Conservation (phyloP, 2,329 filamentous ascomycete species). For the Erysiphe pulchra region DNA sequence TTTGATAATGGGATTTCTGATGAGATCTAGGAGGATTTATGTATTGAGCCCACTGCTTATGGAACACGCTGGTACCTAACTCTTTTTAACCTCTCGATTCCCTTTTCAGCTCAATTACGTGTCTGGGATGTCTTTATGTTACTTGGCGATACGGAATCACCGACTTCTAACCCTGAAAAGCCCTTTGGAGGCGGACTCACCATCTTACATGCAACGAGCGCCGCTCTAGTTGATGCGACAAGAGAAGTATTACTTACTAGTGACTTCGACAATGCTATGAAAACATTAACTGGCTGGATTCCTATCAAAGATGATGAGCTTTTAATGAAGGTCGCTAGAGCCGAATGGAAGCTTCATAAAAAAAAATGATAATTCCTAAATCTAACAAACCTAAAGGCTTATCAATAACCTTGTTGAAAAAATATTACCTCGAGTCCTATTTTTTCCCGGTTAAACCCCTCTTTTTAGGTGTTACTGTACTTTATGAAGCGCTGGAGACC, state of each 20-base stretch:
- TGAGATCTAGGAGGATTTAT: conserved; percentile 35
- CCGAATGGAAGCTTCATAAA: conserved; percentile 53
- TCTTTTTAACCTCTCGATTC: conserved; percentile 88
- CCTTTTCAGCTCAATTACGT: conserved; percentile 76
- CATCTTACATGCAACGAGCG: conserved; percentile 68
- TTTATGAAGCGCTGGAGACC: too few species aligned
- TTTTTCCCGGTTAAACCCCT: too few species aligned
- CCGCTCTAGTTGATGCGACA: conserved; percentile 75
- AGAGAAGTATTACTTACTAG: conserved; percentile 70
- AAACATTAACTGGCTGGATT: conserved; percentile 79
- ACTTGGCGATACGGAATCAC: conserved; percentile 42
- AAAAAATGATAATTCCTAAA: conserved; percentile 14
- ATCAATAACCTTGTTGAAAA: too few species aligned
- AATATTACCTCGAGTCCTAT: too few species aligned
- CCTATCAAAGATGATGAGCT: conserved; percentile 84
- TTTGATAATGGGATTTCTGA: conserved; percentile 1
- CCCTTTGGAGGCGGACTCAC: conserved; percentile 44
- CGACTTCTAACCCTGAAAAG: conserved; percentile 8
- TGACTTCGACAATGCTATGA: conserved; percentile 97
- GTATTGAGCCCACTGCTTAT: conserved; percentile 74
- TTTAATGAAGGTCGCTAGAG: conserved; percentile 68
- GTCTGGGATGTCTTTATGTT: conserved; percentile 98
- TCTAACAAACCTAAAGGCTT: too few species aligned
- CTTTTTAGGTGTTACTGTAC: too few species aligned
- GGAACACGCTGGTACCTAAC: conserved; percentile 95